Evolutionary conservation across 2,329 filamentous ascomycete species (phyloP).

Genomic region (Elsinoe australis): DNA sequence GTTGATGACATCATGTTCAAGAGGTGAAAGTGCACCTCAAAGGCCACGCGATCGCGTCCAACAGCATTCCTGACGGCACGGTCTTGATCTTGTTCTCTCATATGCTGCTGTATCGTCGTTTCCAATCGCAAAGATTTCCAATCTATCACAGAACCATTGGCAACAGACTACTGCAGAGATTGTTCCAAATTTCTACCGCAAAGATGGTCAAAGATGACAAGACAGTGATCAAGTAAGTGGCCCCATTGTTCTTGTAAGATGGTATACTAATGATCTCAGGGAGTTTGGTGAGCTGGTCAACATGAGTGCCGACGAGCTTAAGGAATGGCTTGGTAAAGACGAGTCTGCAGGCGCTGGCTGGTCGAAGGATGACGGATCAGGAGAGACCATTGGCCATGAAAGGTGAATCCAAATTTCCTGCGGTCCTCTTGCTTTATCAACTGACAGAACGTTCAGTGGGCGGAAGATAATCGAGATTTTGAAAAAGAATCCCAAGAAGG

Average conservation of each 20-base stretch:
- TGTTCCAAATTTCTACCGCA: constrained; percentile 16
- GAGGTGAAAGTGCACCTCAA: too few species aligned
- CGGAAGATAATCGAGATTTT: constrained; percentile 57
- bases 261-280: constrained; percentile 29
- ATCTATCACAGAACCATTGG: not conserved
- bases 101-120: constrained; percentile 56
- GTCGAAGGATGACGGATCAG: constrained; percentile 50
- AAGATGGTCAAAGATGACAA: constrained; percentile 47
- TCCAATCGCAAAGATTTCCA: constrained; percentile 26
- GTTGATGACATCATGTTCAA: constrained; percentile 5
- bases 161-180: not conserved
- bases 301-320: constrained; percentile 54
- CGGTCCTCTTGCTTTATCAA: not conserved
- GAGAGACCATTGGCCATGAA: constrained; percentile 58
- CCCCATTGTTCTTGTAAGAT: not conserved
- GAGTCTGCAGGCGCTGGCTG: constrained; percentile 53
- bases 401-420: constrained; percentile 31
- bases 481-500: constrained; percentile 53
- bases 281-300: constrained; percentile 62
- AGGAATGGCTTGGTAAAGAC: constrained; percentile 54
- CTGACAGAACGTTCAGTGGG: constrained; percentile 37
- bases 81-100: constrained; percentile 26
- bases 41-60: too few species aligned
- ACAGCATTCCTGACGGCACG: too few species aligned
- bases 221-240: constrained; percentile 42